Conservation (phyloP, 805 yeast genomes). For the Ascoidea rubescens region DNA sequence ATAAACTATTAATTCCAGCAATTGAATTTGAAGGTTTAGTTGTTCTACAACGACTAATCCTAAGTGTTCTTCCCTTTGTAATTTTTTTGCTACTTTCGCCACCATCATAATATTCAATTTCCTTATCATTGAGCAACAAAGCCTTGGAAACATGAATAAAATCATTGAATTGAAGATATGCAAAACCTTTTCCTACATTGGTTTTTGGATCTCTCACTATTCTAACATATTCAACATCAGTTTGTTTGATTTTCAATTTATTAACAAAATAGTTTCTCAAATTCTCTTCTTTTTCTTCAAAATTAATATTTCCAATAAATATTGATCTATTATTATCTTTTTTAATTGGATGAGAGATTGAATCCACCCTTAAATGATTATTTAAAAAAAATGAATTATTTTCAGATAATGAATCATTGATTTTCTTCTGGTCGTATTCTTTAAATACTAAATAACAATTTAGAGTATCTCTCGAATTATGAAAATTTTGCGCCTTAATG, state of each 20-base stretch:
- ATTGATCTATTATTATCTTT: conserved; percentile 75
- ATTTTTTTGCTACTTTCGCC: conserved; percentile 23
- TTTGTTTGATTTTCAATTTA: conserved; percentile 2
- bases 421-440: conserved; percentile 20
- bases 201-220: conserved; percentile 86
- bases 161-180: conserved; percentile 82
- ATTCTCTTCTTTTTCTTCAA: conserved; percentile 83
- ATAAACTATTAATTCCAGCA: conserved; percentile 11
- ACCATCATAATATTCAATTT: conserved; percentile 23
- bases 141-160: conserved; percentile 68
- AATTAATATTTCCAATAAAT: conserved; percentile 88
- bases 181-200: conserved; percentile 94
- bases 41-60: conserved; percentile 61
- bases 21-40: conserved; percentile 7
- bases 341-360: conserved; percentile 80
- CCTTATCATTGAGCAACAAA: conserved; percentile 58
- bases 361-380: conserved; percentile 82
- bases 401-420: conserved; percentile 28
- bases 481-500: conserved; percentile 58
- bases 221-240: conserved; percentile 67
- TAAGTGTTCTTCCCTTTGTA: conserved; percentile 41
- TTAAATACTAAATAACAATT: conserved; percentile 82
- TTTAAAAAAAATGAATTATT: conserved; percentile 59
- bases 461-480: conserved; percentile 62
- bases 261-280: conserved; percentile 67